These are phyloP conservation scores for Scheffersomyces ergatensis DNA, from an alignment of 805 yeast genomes.

Conservation along the genomic window DNA sequence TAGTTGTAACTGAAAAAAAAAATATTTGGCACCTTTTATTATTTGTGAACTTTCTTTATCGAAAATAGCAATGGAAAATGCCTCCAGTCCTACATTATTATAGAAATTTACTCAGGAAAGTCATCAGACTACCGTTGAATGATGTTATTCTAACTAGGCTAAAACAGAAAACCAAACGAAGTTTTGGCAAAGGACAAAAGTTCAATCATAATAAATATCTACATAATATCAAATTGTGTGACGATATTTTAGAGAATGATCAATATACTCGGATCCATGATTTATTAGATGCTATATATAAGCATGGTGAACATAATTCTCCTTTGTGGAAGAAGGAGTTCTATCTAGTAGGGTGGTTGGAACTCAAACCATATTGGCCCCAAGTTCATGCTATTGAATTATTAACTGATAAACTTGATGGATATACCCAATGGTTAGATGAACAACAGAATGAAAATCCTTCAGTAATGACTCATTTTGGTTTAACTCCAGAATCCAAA, in stretches of 20 bases:
- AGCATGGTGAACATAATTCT: slow-evolving; percentile 6
- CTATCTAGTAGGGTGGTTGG: slow-evolving; percentile 14
- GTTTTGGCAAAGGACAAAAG: background rate
- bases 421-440: slow-evolving; percentile 4
- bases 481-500: background rate
- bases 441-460: slow-evolving; percentile 11
- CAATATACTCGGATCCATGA: slow-evolving; percentile 19
- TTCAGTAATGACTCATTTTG: slow-evolving; percentile 12
- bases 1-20: background rate
- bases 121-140: background rate
- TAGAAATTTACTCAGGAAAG: background rate
- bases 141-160: background rate
- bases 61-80: no score
- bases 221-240: slow-evolving; percentile 10
- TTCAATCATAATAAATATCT: background rate
- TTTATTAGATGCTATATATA: slow-evolving; percentile 28
- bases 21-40: no score
- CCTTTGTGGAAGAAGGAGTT: slow-evolving; percentile 19
- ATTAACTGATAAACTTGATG: slow-evolving; percentile 1
- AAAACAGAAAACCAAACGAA: background rate
- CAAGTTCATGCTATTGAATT: slow-evolving; percentile 31
- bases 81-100: background rate
- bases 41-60: no score
- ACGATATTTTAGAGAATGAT: slow-evolving; percentile 26
- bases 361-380: slow-evolving; percentile 30